These are phyloP conservation scores for Komagataella mondaviorum DNA, from an alignment of 805 yeast genomes.

Conservation along the genomic window DNA sequence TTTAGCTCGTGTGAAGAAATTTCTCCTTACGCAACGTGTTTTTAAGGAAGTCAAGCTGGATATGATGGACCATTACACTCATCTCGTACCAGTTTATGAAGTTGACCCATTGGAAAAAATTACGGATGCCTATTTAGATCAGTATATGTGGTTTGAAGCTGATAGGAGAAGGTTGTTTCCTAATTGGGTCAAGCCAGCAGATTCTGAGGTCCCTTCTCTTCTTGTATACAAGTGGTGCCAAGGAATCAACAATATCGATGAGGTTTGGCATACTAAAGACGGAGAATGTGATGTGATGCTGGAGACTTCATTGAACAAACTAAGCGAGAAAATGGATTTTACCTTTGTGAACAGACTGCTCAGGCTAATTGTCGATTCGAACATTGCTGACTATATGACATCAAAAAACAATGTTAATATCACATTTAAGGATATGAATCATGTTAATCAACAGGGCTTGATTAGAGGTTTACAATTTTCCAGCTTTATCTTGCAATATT, in stretches of 20 bases:
- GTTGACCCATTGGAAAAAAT: constrained; percentile 90
- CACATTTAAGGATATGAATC: constrained; percentile 90
- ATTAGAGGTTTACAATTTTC: constrained; percentile 85
- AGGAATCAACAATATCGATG: constrained; percentile 66
- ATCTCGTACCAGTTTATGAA: constrained; percentile 72
- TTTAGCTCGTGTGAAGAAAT: constrained; percentile 69
- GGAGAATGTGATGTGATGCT: constrained; percentile 78
- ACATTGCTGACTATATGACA: constrained; percentile 88
- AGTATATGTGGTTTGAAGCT: constrained; percentile 92
- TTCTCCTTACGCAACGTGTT: constrained; percentile 74
- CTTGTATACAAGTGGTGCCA: constrained; percentile 90
- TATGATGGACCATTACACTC: constrained; percentile 84
- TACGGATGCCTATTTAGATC: constrained; percentile 92
- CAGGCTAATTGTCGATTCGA: constrained; percentile 73
- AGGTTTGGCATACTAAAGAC: constrained; percentile 65
- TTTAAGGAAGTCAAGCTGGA: constrained; percentile 81
- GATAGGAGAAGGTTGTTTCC: constrained; percentile 83
- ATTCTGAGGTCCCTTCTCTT: constrained; percentile 84
- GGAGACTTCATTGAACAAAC: constrained; percentile 56
- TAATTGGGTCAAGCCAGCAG: constrained; percentile 92
- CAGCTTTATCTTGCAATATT: constrained; percentile 79
- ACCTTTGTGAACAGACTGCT: constrained; percentile 74
- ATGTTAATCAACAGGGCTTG: constrained; percentile 79
- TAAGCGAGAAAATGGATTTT: constrained; percentile 80
- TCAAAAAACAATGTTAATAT: constrained; percentile 78